Evolutionary conservation across 2,329 filamentous ascomycete species (phyloP), one percentile per base, ranked within the genome.

Genomic region (Orbilia quercus): DNA sequence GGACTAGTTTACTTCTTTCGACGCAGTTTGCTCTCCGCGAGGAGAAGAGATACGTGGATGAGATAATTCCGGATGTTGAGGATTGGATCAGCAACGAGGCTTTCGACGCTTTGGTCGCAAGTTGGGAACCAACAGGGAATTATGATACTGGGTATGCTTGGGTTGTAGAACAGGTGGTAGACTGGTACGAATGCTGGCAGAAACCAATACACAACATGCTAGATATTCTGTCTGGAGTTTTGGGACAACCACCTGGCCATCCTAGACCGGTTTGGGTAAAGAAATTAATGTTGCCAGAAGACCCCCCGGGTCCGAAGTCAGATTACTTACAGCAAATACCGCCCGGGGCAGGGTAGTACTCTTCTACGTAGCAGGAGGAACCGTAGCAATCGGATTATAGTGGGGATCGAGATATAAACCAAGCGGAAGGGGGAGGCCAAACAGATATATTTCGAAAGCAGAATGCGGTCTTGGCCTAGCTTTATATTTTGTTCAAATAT

Each of bases 41-140:
- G 14, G 50, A 7, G 5, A 40, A 5, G 5, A n/a, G 18, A 14
- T 23, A 20, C 7, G 6, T 16, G 9, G 2, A 12, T 18, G 23
- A 22, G 9, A 40, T 54, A n/a, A 11, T 11, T 2, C 14, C 22
- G 9, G 50, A 54, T 38, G 18, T 25, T 4, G 50, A 54, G 6
- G 34, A 38, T 28, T 40, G 50, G 38, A 57, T 57, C 36, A 12
- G 28, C 14, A 36, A 12, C 14, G 18, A 7, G 12, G 36, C 20
- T 5, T 57, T 57, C 18, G 38, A 57, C 11, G 53, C 18, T 16
- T 14, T 57, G 2, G 34, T 57, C 11, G 36, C 12, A 44, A 9
- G 11, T 25, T 57, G 53, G 38, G 53, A 57, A 28, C 38, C 36
- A 4, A 28, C 53, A 7, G 38, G 53, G 23, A 57, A 57, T n/a